phyloP scores from a whole-genome alignment of 2,329 filamentous ascomycete species.

The Diaporthe citri region DNA sequence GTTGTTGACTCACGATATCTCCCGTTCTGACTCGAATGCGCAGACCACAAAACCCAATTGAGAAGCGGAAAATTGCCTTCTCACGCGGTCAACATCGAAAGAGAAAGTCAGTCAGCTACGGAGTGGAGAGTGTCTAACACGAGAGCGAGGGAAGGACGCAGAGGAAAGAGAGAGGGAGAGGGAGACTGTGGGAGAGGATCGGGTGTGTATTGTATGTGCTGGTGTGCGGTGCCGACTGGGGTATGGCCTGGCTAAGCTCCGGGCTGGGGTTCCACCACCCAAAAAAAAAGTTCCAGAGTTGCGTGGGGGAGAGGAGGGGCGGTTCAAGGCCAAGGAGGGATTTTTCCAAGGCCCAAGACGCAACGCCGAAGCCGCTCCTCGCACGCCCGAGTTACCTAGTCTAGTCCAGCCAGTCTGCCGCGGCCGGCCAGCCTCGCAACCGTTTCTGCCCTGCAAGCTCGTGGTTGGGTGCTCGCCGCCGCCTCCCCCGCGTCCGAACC shows the following conservation, averaged over 20 bases:
- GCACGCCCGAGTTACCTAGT: not conserved
- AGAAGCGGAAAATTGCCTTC: conserved; percentile 19
- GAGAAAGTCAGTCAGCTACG: conserved; percentile 6
- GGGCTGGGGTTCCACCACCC: conserved; percentile 19
- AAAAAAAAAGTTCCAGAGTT: conserved; percentile 28
- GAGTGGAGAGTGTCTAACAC: conserved; percentile 38
- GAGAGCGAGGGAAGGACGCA: not conserved
- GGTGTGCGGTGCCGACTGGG: conserved; percentile 14
- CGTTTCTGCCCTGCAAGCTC: conserved; percentile 5
- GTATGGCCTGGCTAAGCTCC: conserved; percentile 16
- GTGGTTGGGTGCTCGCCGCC: conserved; percentile 19
- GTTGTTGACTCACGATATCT: conserved; percentile 40
- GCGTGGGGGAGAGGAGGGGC: conserved; percentile 25
- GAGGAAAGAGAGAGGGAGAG: not conserved
- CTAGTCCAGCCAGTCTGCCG: not conserved
- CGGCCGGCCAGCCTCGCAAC: conserved; percentile 12
- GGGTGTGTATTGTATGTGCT: conserved; percentile 12
- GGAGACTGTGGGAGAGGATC: conserved; percentile 13
- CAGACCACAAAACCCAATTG: conserved; percentile 31
- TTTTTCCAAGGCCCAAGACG: not conserved
- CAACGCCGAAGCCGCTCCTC: conserved; percentile 29
- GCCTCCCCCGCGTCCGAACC: not conserved
- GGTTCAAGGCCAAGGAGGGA: not conserved
- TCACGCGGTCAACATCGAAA: conserved; percentile 28
- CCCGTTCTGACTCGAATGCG: conserved; percentile 39